Conservation (phyloP, 768 basidiomycete species). For the Dacryopinax spathularia region DNA sequence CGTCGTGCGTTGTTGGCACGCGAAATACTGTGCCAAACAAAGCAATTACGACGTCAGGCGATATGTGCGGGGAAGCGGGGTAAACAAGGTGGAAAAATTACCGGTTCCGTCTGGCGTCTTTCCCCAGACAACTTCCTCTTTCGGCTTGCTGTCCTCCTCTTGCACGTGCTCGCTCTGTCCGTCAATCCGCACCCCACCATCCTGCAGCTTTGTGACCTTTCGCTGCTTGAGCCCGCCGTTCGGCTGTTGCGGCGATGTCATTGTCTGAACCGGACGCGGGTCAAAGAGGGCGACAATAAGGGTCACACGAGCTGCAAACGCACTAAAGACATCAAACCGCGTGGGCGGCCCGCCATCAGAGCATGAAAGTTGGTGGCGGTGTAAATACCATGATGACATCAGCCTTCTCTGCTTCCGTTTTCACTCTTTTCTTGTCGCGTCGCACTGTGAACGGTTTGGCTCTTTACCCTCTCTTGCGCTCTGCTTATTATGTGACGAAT, state of each 20-base stretch:
- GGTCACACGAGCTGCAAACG: neutral
- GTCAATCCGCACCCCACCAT: neutral
- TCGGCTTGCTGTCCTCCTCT: constrained; percentile 4
- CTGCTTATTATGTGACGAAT: too few relatives aligned
- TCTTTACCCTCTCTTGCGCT: neutral
- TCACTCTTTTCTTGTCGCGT: neutral
- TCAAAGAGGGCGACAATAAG: neutral
- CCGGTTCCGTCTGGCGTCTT: constrained; percentile 32
- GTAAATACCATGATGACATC: neutral
- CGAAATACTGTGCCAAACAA: constrained; percentile 67
- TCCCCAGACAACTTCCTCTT: constrained; percentile 68
- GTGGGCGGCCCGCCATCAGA: neutral
- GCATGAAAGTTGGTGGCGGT: neutral
- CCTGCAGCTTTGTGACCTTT: neutral
- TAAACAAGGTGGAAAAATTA: neutral
- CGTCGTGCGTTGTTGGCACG: constrained; percentile 84
- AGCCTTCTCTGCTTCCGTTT: neutral
- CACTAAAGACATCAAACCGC: neutral
- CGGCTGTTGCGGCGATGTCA: neutral
- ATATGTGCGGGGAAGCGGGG: neutral
- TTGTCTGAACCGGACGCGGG: neutral
- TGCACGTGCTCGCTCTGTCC: neutral
- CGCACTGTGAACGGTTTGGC: neutral
- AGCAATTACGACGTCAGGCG: neutral
- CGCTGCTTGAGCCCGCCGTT: neutral